Evolutionary conservation across 345 rosid genomes (phyloP).

Genomic region (Acer negundo): DNA sequence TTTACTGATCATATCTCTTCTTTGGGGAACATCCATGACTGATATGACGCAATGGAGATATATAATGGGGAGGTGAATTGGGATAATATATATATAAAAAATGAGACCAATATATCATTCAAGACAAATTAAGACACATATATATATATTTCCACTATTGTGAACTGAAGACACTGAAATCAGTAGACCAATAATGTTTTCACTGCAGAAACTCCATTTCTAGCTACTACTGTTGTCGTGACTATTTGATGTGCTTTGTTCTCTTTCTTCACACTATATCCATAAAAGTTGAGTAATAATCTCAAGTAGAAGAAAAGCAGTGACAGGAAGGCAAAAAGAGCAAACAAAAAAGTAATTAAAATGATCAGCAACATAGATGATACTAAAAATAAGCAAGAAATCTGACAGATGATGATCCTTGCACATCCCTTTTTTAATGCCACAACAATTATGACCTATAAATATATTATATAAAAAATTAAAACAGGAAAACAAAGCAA

Average conservation of each 20-base stretch:
- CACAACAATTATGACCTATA: conserved; percentile 17
- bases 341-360: background rate
- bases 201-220: conserved; percentile 13
- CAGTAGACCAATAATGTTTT: background rate
- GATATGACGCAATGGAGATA: conserved; percentile 29
- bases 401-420: conserved; percentile 31
- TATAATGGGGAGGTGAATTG: no score
- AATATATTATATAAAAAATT: background rate
- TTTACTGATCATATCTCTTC: conserved; percentile 28
- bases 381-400: conserved; percentile 25
- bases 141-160: background rate
- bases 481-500: background rate
- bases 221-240: background rate
- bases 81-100: background rate
- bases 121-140: conserved; percentile 12
- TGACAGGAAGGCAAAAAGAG: background rate
- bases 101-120: conserved; percentile 21
- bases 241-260: background rate
- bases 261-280: conserved; percentile 10
- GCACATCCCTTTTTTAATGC: conserved; percentile 17
- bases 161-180: background rate
- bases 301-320: conserved; percentile 9
- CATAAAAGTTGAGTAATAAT: background rate
- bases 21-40: conserved; percentile 32
- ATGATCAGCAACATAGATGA: conserved; percentile 15